Evolutionary conservation across 2,329 filamentous ascomycete species (phyloP), one percentile per base, ranked within the genome.

Genomic region (Ophiostoma australiae): DNA sequence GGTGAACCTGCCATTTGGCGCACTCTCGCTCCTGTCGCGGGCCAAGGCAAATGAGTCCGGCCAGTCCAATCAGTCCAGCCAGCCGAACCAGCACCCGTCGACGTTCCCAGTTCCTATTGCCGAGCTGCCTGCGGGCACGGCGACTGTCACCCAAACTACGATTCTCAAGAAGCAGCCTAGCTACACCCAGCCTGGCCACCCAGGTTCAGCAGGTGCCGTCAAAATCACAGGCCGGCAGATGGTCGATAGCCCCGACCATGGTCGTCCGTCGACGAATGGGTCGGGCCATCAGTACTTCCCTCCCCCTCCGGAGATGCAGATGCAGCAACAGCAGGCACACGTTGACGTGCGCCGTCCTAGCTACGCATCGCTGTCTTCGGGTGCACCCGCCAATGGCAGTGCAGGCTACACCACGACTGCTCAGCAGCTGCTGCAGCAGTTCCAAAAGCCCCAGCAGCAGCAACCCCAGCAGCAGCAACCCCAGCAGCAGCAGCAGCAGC

Each of bases 11-110:
- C 80, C 81, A 0, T 82, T 78, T 65, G 78, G 81, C 15, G 78
- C 81, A 4, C 75, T 81, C 44, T 77, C 79, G 41, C 80, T 83
- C 58, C 72, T 82, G 23, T 77, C 78, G 37, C 80, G 81, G 13
- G 77, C 80, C 31, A 77, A 77, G 71, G 70, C 33, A 11, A 66
- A 23, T 13, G 63, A 66, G 8, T 11, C 11, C 33, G 68, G 23
- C 13, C 63, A 48, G 44, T 48, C 44, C 44, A 48, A 20, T 15
- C 44, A 20, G 44, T 48, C 44, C 17, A 48, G 17, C 13, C 52
- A 33, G 23, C 41, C 48, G 5, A 65, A 17, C 23, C 69, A 58
- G 37, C 71, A 71, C 48, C 69, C 69, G 1, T 66, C 68, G 1
- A 67, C 70, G 15, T 69, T 68, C 3, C 44, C 70, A 0, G 31